These are phyloP conservation scores for Boletellus ananas DNA, from an alignment of 768 basidiomycete genomes.

Conservation along the genomic window DNA sequence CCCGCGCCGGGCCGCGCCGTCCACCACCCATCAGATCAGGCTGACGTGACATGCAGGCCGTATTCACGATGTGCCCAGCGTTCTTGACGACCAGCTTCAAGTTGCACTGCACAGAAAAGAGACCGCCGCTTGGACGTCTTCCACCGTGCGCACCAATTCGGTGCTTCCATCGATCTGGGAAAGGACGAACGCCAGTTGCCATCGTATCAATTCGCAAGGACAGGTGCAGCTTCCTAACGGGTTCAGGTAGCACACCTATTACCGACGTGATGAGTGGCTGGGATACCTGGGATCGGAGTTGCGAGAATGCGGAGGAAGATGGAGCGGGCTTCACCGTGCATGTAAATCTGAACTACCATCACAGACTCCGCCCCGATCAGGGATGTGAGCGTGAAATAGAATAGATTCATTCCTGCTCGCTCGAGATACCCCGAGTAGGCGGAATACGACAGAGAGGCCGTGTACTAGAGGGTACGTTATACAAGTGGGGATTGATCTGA, in stretches of 20 bases:
- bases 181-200: conserved; percentile 40
- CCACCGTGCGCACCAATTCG: conserved; percentile 20
- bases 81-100: conserved; percentile 21
- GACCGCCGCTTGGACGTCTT: conserved; percentile 20
- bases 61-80: conserved; percentile 10
- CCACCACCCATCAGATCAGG: not conserved
- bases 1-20: conserved; percentile 33
- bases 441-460: too few species aligned
- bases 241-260: conserved; percentile 40
- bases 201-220: conserved; percentile 27
- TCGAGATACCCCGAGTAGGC: too few species aligned
- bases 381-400: too few species aligned
- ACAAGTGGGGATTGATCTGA: too few species aligned
- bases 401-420: too few species aligned
- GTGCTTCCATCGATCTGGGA: conserved; percentile 37
- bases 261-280: conserved; percentile 41
- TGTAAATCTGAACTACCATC: conserved; percentile 26
- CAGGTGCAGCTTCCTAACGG: conserved; percentile 39
- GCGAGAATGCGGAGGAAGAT: conserved; percentile 27
- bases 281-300: conserved; percentile 36
- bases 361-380: too few species aligned
- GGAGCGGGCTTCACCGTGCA: conserved; percentile 40
- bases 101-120: conserved; percentile 15
- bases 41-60: too few species aligned
- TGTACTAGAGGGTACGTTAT: too few species aligned